Evolutionary conservation across 441 rosid species (phyloP).

Genomic region (Rhodomyrtus psidioides): DNA sequence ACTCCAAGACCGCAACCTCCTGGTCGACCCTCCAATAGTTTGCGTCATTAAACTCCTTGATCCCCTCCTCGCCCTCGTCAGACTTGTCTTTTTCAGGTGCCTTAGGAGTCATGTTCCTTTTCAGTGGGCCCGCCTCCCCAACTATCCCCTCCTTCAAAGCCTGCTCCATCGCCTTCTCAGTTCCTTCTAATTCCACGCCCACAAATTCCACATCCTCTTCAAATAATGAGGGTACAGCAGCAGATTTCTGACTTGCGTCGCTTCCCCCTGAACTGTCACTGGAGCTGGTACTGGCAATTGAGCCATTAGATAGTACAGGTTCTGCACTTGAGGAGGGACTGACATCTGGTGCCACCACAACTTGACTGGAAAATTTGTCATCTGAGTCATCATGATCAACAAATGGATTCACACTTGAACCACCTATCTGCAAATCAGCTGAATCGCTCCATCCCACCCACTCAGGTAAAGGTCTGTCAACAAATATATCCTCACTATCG

Average conservation of each 20-base stretch:
- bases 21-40: slow-evolving; percentile 94
- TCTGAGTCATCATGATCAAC: slow-evolving; percentile 37
- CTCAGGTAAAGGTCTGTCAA: slow-evolving; percentile 55
- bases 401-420: slow-evolving; percentile 60
- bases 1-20: slow-evolving; percentile 80
- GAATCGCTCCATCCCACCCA: slow-evolving; percentile 90
- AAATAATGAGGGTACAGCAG: slow-evolving; percentile 54
- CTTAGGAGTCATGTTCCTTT: slow-evolving; percentile 39
- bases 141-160: slow-evolving; percentile 93
- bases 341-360: slow-evolving; percentile 24
- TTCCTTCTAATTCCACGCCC: slow-evolving; percentile 87
- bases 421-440: slow-evolving; percentile 42
- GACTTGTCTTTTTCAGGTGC: slow-evolving; percentile 41
- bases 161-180: slow-evolving; percentile 93
- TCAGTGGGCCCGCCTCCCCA: slow-evolving; percentile 90
- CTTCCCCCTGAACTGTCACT: slow-evolving; percentile 30
- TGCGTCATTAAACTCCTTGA: slow-evolving; percentile 80
- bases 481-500: slow-evolving; percentile 42
- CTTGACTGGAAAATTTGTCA: slow-evolving; percentile 21
- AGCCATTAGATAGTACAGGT: neutral
- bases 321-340: slow-evolving; percentile 24
- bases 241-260: slow-evolving; percentile 34
- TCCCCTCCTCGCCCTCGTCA: slow-evolving; percentile 42
- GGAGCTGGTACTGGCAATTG: neutral
- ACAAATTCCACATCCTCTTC: slow-evolving; percentile 98